Conservation (phyloP, 2,329 filamentous ascomycete genomes). For the Scortechinia acanthostroma region DNA sequence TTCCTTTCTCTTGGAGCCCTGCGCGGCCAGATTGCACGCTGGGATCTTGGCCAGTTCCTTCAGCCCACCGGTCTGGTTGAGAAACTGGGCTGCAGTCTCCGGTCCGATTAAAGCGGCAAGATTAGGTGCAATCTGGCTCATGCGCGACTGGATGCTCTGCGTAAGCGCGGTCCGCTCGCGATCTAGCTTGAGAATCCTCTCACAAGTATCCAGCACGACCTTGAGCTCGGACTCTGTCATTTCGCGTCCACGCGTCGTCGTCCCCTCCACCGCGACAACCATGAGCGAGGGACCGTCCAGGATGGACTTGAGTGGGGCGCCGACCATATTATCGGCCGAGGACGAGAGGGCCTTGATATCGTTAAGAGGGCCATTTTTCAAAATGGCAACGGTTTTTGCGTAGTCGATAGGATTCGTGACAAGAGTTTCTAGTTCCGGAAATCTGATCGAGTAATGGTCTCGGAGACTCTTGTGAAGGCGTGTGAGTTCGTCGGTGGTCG, state of each 20-base stretch:
- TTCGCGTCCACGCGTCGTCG: constrained; percentile 75
- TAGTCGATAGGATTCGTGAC: constrained; percentile 91
- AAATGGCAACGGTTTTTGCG: constrained; percentile 85
- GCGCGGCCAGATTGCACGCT: constrained; percentile 82
- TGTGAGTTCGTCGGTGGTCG: constrained; percentile 73
- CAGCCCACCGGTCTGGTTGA: constrained; percentile 86
- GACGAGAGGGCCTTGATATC: constrained; percentile 73
- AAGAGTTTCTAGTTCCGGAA: constrained; percentile 84
- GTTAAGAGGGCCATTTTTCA: constrained; percentile 86
- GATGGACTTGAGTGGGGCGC: constrained; percentile 60
- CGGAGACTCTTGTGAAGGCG: constrained; percentile 93
- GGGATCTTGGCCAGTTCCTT: constrained; percentile 85
- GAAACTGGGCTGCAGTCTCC: constrained; percentile 87
- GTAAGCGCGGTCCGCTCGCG: constrained; percentile 79
- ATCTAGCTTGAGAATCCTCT: constrained; percentile 82
- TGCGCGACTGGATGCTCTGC: constrained; percentile 91
- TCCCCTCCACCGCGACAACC: constrained; percentile 92
- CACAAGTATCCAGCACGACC: constrained; percentile 70
- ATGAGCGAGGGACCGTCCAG: constrained; percentile 86
- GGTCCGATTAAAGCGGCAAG: constrained; percentile 85
- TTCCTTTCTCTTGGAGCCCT: constrained; percentile 82
- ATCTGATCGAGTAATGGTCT: constrained; percentile 89
- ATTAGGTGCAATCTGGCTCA: constrained; percentile 94
- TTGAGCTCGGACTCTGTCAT: constrained; percentile 71
- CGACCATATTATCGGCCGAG: constrained; percentile 69